These are phyloP conservation scores for Neltuma alba DNA, from an alignment of 306 rosid species.

Conservation along the genomic window DNA sequence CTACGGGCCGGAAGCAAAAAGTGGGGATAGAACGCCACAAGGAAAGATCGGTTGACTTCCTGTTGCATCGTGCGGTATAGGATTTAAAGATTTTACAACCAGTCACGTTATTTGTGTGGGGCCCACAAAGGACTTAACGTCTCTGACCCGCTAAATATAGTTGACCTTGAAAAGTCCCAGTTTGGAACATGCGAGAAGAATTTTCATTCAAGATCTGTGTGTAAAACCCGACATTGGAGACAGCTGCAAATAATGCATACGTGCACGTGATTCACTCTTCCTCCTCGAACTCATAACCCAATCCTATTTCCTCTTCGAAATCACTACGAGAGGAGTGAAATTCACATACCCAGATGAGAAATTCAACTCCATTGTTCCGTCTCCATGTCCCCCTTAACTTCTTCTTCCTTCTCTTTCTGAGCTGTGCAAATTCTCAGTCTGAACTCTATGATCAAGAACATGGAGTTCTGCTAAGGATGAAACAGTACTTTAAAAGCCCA, in stretches of 20 bases:
- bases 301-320: constrained; percentile 2
- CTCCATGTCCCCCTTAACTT: background rate
- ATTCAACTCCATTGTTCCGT: background rate
- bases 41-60: background rate
- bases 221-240: background rate
- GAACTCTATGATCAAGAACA: constrained; percentile 49
- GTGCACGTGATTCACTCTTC: background rate
- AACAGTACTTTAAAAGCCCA: constrained; percentile 43
- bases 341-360: constrained; percentile 33
- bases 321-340: background rate
- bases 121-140: background rate
- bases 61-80: background rate
- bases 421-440: constrained; percentile 38
- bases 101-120: background rate
- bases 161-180: background rate
- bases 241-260: no score
- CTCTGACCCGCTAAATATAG: background rate
- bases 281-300: background rate
- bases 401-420: constrained; percentile 5
- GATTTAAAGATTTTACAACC: background rate
- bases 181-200: background rate
- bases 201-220: constrained; percentile 9
- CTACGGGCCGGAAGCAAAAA: no score
- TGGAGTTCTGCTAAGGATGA: constrained; percentile 42
- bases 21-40: no score